Percentiles rank a stretch among this genome's conserved stretches.
phyloP scores from a whole-genome alignment of 169 alveolate species.

The Cryptosporidium tyzzeri region DNA sequence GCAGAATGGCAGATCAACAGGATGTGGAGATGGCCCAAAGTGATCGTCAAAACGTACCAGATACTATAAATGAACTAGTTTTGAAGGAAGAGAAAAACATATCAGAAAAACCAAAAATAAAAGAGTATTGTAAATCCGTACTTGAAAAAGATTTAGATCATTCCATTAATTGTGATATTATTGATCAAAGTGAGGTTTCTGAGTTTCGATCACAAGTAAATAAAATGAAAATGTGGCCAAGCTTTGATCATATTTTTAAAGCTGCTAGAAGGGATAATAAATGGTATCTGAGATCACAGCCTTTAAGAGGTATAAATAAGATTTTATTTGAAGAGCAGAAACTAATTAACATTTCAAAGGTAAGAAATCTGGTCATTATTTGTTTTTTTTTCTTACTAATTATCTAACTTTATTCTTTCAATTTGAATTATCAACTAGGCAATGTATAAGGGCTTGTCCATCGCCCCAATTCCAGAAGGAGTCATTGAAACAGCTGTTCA shows the following conservation, averaged over 20 bases:
- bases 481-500: constrained; percentile 51
- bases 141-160: neutral
- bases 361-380: neutral
- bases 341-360: constrained; percentile 55
- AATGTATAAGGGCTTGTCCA: constrained; percentile 34
- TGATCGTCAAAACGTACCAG: neutral
- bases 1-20: neutral
- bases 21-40: neutral
- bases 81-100: neutral
- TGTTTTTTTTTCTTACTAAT: no score
- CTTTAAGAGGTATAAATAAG: constrained; percentile 12
- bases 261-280: constrained; percentile 70
- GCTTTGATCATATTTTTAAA: constrained; percentile 57
- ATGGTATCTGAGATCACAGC: constrained; percentile 44
- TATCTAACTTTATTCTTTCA: neutral
- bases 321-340: constrained; percentile 39
- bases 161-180: neutral
- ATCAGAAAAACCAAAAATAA: neutral
- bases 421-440: constrained; percentile 11
- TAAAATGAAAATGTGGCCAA: constrained; percentile 65
- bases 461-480: constrained; percentile 57
- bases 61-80: neutral
- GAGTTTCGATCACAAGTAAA: constrained; percentile 28
- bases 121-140: neutral
- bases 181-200: constrained; percentile 18